These are phyloP conservation scores for Salix viminalis DNA, from an alignment of 345 rosid genomes.

Conservation along the genomic window DNA sequence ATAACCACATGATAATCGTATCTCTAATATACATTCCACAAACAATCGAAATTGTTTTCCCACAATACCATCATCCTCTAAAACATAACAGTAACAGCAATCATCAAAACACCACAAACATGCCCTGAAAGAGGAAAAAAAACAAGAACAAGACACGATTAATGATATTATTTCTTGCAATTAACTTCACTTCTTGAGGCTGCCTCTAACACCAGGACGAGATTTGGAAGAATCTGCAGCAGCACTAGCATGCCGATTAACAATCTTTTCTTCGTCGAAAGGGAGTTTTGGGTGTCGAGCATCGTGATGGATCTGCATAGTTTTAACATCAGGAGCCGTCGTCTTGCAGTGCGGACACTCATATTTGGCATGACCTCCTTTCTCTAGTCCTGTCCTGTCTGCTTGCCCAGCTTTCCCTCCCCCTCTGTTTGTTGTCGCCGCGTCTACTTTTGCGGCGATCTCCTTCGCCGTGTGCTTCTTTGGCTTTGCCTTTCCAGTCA, in stretches of 20 bases:
- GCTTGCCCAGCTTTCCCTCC: constrained; percentile 85
- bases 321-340: constrained; percentile 68
- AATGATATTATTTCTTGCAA: neutral
- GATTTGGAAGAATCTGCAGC: constrained; percentile 18
- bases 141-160: neutral
- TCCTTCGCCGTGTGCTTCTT: constrained; percentile 99
- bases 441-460: constrained; percentile 77
- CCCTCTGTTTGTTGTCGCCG: constrained; percentile 85
- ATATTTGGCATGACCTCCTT: constrained; percentile 89
- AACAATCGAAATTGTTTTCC: neutral
- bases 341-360: constrained; percentile 91
- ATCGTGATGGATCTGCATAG: constrained; percentile 95
- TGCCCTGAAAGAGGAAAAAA: neutral
- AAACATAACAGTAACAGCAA: neutral
- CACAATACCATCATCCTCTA: neutral
- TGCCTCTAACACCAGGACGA: constrained; percentile 45
- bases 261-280: constrained; percentile 60
- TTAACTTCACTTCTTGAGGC: constrained; percentile 41
- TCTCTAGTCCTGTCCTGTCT: constrained; percentile 62
- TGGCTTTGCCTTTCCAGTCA: constrained; percentile 98
- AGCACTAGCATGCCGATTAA: constrained; percentile 47
- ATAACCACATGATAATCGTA: neutral
- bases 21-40: neutral
- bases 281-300: constrained; percentile 79
- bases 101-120: neutral